Evolutionary conservation across 2,329 filamentous ascomycete genomes (phyloP).

Genomic region (Pseudopyricularia cyperi): DNA sequence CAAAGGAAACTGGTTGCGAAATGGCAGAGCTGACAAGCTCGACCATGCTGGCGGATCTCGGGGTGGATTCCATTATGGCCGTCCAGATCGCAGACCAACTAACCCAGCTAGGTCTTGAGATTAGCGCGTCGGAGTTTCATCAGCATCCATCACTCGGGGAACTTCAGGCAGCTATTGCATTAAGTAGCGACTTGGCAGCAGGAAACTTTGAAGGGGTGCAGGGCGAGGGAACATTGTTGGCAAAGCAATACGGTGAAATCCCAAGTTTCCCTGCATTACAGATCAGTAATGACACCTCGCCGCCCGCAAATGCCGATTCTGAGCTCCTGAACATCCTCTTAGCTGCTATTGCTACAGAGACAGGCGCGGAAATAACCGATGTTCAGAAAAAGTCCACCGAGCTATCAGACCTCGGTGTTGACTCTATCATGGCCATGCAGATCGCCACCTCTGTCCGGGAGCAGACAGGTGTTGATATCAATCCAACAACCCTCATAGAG

Average conservation of each 20-base stretch:
- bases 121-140: not conserved
- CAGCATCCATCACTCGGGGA: not conserved
- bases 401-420: not conserved
- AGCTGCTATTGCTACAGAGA: not conserved
- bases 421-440: not conserved
- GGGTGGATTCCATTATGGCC: not conserved
- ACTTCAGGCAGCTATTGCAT: not conserved
- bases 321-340: not conserved
- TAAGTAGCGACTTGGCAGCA: no score
- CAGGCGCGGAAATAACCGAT: not conserved
- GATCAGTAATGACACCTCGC: not conserved
- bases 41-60: not conserved
- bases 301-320: not conserved
- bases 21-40: not conserved
- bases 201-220: no score
- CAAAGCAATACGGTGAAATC: no score
- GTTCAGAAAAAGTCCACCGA: not conserved
- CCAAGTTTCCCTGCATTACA: no score
- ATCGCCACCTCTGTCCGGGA: not conserved
- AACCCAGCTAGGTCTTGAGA: not conserved
- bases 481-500: not conserved
- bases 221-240: no score
- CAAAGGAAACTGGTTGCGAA: not conserved
- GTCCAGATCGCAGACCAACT: not conserved
- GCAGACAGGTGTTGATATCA: not conserved